Base-by-base conservation (phyloP, 192 early-diverging fungal genomes). In the Mortierella alpina region DNA sequence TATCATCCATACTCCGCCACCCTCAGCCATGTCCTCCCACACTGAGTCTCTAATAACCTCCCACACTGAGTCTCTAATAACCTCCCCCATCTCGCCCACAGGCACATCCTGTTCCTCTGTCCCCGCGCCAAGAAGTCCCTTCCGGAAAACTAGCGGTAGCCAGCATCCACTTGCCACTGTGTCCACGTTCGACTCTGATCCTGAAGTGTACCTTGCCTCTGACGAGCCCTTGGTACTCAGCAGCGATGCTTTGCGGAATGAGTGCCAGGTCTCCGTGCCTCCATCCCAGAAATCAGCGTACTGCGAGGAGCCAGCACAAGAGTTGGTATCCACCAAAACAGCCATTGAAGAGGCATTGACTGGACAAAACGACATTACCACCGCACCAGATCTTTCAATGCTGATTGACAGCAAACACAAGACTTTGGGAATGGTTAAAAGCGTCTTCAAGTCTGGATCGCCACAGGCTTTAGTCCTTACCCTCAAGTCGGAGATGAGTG, bases 121-220 rank as follows among this genome's bases (percentile, higher is more conserved):
- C 42, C 23, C 31, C 41, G 13, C 46, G 39, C 42, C 73, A 31
- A 67, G 65, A 49, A 59, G 47, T 15, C 55, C 73, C 2, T 56
- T 64, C 23, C 54, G 64, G 7, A 71, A 63, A 39, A 0, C 76
- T 18, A 31, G 20, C 10, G 62, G 54, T 15, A 18, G 55, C 0
- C 76, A 66, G 18, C 76, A 79, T 50, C 76, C 76, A 22, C 41
- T 79, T 9, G 76, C 76, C 4, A 68, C 39, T 1, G 76, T 79
- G 6, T 79, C 76, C 10, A 79, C 69, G 22, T 62, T 79, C 42
- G 69, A 68, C 3, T 39, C 69, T 17, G 64, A 67, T 50, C 58
- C 14, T 10, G 65, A 61, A 23, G 46, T 42, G 31, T 31, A 31
- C 31, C 31, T 31, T 31, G 31, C 31, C 31, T 31, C 31, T 31